These are phyloP conservation scores for Penicillium expansum DNA, from an alignment of 2,329 filamentous ascomycete genomes.

Conservation along the genomic window DNA sequence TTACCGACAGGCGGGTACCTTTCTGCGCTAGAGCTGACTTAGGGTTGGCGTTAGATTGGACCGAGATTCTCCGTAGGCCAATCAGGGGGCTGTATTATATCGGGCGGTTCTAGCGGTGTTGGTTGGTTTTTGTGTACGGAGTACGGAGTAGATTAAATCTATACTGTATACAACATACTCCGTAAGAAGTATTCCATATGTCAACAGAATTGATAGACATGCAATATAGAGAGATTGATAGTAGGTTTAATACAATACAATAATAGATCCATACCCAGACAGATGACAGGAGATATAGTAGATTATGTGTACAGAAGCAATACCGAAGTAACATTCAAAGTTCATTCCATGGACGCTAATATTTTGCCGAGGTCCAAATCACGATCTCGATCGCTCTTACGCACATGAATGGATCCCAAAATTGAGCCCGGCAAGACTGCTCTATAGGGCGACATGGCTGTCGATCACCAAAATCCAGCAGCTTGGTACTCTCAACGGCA, in stretches of 20 bases:
- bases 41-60: slow-evolving; percentile 6
- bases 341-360: not conserved
- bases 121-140: not conserved
- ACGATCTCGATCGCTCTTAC: not conserved
- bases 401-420: not conserved
- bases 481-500: slow-evolving; percentile 20
- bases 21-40: slow-evolving; percentile 3
- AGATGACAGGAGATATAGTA: not conserved
- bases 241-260: not conserved
- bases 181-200: too few species aligned
- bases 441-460: slow-evolving; percentile 10
- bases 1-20: slow-evolving; percentile 22
- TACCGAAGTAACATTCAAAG: not conserved
- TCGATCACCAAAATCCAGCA: slow-evolving; percentile 20
- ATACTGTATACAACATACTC: too few species aligned
- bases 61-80: slow-evolving; percentile 26
- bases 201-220: not conserved
- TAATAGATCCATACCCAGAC: too few species aligned
- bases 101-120: not conserved
- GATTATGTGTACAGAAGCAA: not conserved
- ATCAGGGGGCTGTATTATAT: slow-evolving; percentile 1
- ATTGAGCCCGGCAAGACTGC: slow-evolving; percentile 9
- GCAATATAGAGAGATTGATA: not conserved
- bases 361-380: not conserved
- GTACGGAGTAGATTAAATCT: not conserved